Conservation (phyloP, 2,329 filamentous ascomycete genomes). For the Cryphonectria carpinicola region DNA sequence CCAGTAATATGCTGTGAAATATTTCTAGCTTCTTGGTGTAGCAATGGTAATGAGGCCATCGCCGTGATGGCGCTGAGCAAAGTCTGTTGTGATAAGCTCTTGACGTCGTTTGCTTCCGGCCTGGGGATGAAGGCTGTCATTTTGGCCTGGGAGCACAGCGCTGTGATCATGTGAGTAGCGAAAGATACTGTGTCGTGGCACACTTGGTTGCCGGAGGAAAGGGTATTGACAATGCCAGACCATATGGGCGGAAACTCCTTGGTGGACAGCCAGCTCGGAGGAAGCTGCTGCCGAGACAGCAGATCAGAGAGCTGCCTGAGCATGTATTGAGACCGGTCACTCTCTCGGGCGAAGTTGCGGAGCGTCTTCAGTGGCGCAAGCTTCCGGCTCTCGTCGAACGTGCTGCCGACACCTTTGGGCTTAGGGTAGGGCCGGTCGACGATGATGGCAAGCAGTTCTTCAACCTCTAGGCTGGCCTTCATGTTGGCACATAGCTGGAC, state of each 20-base stretch:
- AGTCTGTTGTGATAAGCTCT: constrained; percentile 40
- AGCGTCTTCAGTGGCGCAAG: constrained; percentile 41
- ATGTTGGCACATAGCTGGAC: constrained; percentile 46
- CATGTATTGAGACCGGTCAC: constrained; percentile 38
- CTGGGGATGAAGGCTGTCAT: constrained; percentile 4
- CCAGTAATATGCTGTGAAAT: not conserved
- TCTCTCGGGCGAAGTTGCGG: constrained; percentile 39
- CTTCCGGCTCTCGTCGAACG: constrained; percentile 34
- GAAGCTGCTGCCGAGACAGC: constrained; percentile 41
- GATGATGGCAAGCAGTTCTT: constrained; percentile 45
- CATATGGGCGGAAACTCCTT: constrained; percentile 46
- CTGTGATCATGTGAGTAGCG: constrained; percentile 39
- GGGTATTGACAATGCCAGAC: constrained; percentile 41
- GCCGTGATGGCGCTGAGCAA: constrained; percentile 47
- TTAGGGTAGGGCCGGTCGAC: constrained; percentile 40
- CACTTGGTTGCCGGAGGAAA: constrained; percentile 38
- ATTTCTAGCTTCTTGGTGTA: constrained; percentile 31
- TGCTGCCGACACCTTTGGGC: constrained; percentile 40
- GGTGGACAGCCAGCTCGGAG: constrained; percentile 50
- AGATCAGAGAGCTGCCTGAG: constrained; percentile 44
- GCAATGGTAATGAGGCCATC: constrained; percentile 43
- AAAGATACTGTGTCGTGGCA: constrained; percentile 44
- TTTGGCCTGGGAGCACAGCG: constrained; percentile 34
- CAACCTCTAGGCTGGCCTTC: constrained; percentile 44
- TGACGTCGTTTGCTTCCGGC: constrained; percentile 25